Conservation (phyloP, 1,284 basidiomycete species). For the Microbotryomycetes sp. region DNA sequence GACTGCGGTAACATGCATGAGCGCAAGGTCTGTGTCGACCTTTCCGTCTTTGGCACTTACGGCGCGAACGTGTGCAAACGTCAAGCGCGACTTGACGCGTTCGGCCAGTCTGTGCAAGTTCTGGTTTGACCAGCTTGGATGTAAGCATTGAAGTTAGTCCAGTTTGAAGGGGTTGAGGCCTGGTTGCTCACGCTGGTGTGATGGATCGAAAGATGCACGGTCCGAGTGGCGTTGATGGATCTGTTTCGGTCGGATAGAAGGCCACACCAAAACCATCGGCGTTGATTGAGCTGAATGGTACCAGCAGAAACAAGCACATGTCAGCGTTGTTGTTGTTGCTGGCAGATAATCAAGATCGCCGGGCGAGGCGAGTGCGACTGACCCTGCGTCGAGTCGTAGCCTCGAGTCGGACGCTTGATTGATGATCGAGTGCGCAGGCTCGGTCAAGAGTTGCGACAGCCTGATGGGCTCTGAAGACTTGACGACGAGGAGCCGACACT, state of each 20-base stretch:
- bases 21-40: not conserved
- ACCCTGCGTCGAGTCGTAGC: conserved; percentile 53
- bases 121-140: conserved; percentile 79
- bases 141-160: too few relatives aligned
- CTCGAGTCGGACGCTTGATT: conserved; percentile 91
- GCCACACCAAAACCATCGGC: conserved; percentile 92
- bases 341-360: not conserved
- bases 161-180: too few relatives aligned
- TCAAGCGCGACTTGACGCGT: conserved; percentile 86
- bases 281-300: conserved; percentile 74
- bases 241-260: conserved; percentile 77
- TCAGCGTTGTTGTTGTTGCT: conserved; percentile 7
- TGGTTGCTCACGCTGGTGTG: conserved; percentile 58
- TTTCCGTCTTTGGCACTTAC: not conserved
- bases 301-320: conserved; percentile 40
- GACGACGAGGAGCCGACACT: conserved; percentile 32
- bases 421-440: conserved; percentile 90
- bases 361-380: conserved; percentile 1
- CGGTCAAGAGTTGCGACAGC: conserved; percentile 42
- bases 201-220: conserved; percentile 97
- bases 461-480: conserved; percentile 33
- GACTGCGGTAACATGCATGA: conserved; percentile 1
- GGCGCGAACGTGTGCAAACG: conserved; percentile 51
- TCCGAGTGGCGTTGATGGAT: conserved; percentile 48
- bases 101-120: conserved; percentile 83